phyloP scores from a whole-genome alignment of 768 basidiomycete species.

The Suillus americanus region DNA sequence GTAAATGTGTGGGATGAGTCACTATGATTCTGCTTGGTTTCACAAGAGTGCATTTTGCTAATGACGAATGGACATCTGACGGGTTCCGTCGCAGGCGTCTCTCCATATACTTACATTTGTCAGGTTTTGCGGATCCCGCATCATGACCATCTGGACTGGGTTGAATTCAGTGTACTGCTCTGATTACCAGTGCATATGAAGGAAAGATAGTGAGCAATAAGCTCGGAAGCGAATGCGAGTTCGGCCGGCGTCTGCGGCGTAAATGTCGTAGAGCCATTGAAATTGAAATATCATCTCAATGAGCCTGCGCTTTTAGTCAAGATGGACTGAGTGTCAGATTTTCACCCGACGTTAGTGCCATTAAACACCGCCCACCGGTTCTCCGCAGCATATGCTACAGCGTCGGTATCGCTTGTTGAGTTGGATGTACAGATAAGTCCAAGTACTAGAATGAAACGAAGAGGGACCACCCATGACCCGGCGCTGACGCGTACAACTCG shows the following conservation, averaged over 20 bases:
- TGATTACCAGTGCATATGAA: conserved; percentile 60
- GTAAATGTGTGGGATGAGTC: not conserved
- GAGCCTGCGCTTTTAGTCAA: not conserved
- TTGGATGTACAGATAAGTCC: conserved; percentile 57
- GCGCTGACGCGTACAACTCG: conserved; percentile 28
- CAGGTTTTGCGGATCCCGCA: conserved; percentile 32
- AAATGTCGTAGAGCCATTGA: conserved; percentile 54
- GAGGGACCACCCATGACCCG: conserved; percentile 47
- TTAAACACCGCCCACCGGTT: conserved; percentile 65
- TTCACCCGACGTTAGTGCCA: conserved; percentile 59
- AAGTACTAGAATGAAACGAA: conserved; percentile 35
- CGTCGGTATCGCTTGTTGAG: conserved; percentile 37
- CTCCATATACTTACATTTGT: conserved; percentile 38
- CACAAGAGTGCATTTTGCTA: not conserved
- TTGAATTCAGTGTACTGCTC: conserved; percentile 34
- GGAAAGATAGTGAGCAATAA: conserved; percentile 65
- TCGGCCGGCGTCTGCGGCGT: conserved; percentile 44
- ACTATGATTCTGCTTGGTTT: not conserved
- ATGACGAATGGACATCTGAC: not conserved
- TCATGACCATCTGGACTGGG: conserved; percentile 44
- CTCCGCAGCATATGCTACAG: conserved; percentile 53
- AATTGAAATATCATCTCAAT: conserved; percentile 23
- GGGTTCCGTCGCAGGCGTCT: conserved; percentile 16
- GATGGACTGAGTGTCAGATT: not conserved
- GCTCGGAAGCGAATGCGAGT: conserved; percentile 52